Evolutionary conservation across 2,329 filamentous ascomycete genomes (phyloP).

Genomic region (Celoporthe dispersa): DNA sequence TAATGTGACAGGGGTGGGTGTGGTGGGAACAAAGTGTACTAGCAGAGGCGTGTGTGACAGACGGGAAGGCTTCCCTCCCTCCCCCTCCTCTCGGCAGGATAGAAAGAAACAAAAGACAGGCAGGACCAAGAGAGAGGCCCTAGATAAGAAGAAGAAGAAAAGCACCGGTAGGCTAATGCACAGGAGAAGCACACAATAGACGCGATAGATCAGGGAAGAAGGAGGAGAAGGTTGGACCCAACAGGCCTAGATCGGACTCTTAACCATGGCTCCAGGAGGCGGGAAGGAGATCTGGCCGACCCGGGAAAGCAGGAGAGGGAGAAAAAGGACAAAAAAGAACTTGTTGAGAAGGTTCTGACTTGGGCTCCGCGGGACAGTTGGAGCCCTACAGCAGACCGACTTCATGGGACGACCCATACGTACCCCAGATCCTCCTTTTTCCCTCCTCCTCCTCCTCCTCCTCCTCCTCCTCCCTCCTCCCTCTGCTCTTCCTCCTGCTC

Average conservation of each 20-base stretch:
- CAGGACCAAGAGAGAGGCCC: background rate
- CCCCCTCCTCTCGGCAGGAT: slow-evolving; percentile 10
- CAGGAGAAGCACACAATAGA: slow-evolving; percentile 19
- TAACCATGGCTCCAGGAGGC: background rate
- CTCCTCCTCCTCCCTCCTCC: background rate
- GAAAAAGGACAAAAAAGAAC: background rate
- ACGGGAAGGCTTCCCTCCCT: background rate
- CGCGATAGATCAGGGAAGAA: slow-evolving; percentile 10
- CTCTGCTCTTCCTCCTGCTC: background rate
- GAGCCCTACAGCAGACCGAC: background rate
- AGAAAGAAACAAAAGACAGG: background rate
- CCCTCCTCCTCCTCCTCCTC: too few relatives aligned
- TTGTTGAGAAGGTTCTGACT: background rate
- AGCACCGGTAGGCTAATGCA: slow-evolving; percentile 24
- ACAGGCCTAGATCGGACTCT: background rate
- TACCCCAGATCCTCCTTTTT: background rate
- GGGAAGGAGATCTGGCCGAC: background rate
- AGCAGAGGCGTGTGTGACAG: background rate
- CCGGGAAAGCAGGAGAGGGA: too few relatives aligned
- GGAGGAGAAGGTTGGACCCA: background rate
- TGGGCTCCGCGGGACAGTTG: background rate
- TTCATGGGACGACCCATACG: background rate
- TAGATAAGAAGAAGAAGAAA: slow-evolving; percentile 4
- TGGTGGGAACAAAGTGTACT: background rate
- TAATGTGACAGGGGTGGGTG: slow-evolving; percentile 14